phyloP scores from a whole-genome alignment of 2,329 filamentous ascomycete genomes.

The Aspergillus luchuensis region DNA sequence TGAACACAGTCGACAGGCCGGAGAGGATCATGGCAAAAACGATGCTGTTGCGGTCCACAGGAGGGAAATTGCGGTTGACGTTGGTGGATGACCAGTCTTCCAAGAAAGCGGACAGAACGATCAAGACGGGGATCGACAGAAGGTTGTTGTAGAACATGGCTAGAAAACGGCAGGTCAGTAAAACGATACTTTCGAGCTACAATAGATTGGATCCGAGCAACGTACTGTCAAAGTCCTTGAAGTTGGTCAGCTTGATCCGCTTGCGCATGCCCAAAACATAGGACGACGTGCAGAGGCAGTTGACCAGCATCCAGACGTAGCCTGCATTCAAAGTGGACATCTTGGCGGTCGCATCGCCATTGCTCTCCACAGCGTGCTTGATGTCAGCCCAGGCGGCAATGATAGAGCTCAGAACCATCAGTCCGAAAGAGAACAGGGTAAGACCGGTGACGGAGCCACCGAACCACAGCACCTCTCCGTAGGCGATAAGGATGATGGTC shows the following conservation, averaged over 20 bases:
- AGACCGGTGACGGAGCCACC: conserved; percentile 86
- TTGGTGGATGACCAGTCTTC: conserved; percentile 94
- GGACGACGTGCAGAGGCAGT: conserved; percentile 89
- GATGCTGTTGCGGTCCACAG: conserved; percentile 75
- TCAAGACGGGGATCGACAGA: conserved; percentile 87
- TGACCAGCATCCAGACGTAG: conserved; percentile 97
- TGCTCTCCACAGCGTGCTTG: conserved; percentile 73
- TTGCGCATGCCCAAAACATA: conserved; percentile 95
- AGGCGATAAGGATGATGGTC: conserved; percentile 97
- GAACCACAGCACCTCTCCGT: conserved; percentile 98
- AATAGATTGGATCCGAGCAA: conserved; percentile 28
- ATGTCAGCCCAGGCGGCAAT: conserved; percentile 98
- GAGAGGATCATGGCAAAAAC: conserved; percentile 91
- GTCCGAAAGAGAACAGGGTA: conserved; percentile 86
- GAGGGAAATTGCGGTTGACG: conserved; percentile 82
- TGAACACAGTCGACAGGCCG: conserved; percentile 89
- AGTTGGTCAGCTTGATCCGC: conserved; percentile 98
- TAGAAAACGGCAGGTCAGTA: conserved; percentile 44
- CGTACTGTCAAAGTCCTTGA: conserved; percentile 99
- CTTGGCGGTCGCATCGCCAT: conserved; percentile 67
- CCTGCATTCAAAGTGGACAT: conserved; percentile 90
- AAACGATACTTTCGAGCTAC: neutral
- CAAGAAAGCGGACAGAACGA: conserved; percentile 75
- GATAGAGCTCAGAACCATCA: conserved; percentile 94
- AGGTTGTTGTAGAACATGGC: conserved; percentile 99